Evolutionary conservation across 257 asterid species (phyloP), one percentile per base, ranked within the genome.

Genomic region (Echites panduratus): DNA sequence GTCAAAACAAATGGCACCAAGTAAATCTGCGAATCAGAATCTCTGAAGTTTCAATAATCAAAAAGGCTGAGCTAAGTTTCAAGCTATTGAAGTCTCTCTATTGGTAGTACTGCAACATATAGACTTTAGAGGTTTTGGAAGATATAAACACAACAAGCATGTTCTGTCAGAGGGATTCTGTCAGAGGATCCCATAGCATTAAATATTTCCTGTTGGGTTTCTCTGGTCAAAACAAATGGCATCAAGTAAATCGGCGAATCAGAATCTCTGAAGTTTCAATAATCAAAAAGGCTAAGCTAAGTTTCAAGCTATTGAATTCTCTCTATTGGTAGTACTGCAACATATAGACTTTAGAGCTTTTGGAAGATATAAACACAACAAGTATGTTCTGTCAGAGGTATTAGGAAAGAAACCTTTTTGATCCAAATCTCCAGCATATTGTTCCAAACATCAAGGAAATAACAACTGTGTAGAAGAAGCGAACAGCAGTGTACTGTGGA

Each of bases 171-270:
- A 54, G 17, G 16, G 29, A 6, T 26, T 8, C n/a, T n/a, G n/a
- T n/a, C n/a, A n/a, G n/a, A n/a, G 70, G 98, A 87, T 73, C 98
- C 96, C 98, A 92, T 90, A 26, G 98, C 98, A 74, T 92, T 92
- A 66, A 92, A 84, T 75, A 92, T 84, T 73, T 92, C 98, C 81
- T 90, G 96, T 83, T 92, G 96, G 17, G 89, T 77, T 26, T 86
- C 96, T 84, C 98, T 89, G 73, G 67, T 14, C 14, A 68, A 67
- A 20, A 29, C 24, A 32, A 38, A 38, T 19, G 65, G 12, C 32
- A 22, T 61, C 20, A 27, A 32, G 2, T 14, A 29, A 61, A 57
- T 59, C 22, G 12, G 2, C 6, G 49, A 70, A 35, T 20, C 19
- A 11, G 58, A 67, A 19, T 13, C 3, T 48, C 49, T 48, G 26